Base-by-base conservation (phyloP, 1,284 basidiomycete species). In the Ceratobasidium papillatum region DNA sequence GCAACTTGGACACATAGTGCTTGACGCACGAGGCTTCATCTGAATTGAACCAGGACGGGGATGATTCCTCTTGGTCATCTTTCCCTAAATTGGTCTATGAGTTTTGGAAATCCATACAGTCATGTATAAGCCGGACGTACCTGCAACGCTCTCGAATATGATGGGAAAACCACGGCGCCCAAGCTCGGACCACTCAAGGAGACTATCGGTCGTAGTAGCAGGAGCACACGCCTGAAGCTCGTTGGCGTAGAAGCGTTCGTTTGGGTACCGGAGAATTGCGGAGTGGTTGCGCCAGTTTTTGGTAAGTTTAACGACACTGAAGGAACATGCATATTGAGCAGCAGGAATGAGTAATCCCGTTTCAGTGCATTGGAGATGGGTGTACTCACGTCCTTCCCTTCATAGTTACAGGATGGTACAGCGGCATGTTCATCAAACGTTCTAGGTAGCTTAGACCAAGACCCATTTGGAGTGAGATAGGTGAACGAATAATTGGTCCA, bases 21-120 rank as follows among this genome's bases (percentile, higher is more conserved):
- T 87, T 88, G 61, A 90, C 88, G 63, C 86, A 82, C 0, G 84
- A 80, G 0, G 84, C 85, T 78, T 91, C 89, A 49, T 86, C 84
- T 45, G 87, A 83, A 75, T 91, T 91, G 82, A 90, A 90, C 81
- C 89, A 91, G 0, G 89, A 91, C 0, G 89, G 89, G 0, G 89
- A 90, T 0, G 84, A 85, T 2, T 84, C 85, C 78, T 91, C 89
- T 5, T 88, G 85, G 43, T 86, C 83, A 76, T 91, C 89, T 75
- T 87, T 17, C 11, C 77, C 77, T 78, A 45, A n/a, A 51, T 47
- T 17, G 30, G 12, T 19, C 41, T 0, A 19, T 64, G 22, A 64
- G 32, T 17, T 36, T 19, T 30, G 27, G 34, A 34, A 14, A n/a
- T 63, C 54, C 36, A 41, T 45, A 47, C 4, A 4, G 12, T 3